phyloP scores from a whole-genome alignment of 164 flowering plant genomes.

The Taxillus chinensis region DNA sequence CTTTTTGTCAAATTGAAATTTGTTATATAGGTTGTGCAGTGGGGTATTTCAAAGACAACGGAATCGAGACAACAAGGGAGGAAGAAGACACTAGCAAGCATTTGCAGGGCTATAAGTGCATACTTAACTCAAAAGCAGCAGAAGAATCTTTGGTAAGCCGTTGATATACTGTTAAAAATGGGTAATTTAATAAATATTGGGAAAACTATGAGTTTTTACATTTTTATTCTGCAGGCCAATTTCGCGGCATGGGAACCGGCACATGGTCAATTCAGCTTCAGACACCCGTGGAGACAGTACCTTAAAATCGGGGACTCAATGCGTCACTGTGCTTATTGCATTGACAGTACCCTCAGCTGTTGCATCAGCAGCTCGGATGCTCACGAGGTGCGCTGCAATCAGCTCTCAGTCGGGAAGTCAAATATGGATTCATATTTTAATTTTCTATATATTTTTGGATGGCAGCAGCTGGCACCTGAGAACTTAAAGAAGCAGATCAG shows the following conservation, averaged over 20 bases:
- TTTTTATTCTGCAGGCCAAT: not conserved
- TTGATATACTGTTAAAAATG: not conserved
- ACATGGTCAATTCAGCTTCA: conserved; percentile 1
- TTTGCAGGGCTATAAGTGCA: conserved; percentile 21
- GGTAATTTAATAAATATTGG: not conserved
- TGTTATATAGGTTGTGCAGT: conserved; percentile 15
- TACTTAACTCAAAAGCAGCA: conserved; percentile 30
- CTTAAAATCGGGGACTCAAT: not conserved
- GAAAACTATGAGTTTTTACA: not conserved
- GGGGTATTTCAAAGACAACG: conserved; percentile 17
- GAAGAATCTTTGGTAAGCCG: conserved; percentile 30
- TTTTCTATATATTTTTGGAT: too few species aligned
- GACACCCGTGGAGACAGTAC: conserved; percentile 7
- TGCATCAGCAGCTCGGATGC: not conserved
- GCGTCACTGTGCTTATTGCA: not conserved
- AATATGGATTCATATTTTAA: too few species aligned
- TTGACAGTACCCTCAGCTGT: not conserved
- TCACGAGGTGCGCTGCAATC: not conserved
- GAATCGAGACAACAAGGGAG: not conserved
- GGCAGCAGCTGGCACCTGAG: conserved; percentile 14
- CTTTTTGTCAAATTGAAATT: not conserved
- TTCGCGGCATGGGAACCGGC: conserved; percentile 3
- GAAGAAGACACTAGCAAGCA: conserved; percentile 16
- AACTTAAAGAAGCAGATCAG: conserved; percentile 16
- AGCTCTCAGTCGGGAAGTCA: too few species aligned